phyloP scores from a whole-genome alignment of 129 eudicot genomes.

The Artemisia annua region DNA sequence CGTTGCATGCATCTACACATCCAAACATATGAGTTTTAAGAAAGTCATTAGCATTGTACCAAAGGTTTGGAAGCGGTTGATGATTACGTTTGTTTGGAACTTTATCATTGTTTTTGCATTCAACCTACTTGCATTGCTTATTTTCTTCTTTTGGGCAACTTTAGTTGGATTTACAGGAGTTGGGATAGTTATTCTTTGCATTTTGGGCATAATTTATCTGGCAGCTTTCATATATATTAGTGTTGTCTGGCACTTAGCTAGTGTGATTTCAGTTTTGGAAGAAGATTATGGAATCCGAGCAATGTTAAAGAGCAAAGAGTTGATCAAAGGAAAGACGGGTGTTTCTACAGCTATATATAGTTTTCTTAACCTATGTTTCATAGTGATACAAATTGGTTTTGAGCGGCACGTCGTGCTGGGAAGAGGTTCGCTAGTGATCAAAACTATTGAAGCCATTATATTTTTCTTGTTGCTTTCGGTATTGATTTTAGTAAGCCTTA shows the following conservation, averaged over 20 bases:
- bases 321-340: conserved; percentile 44
- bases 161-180: conserved; percentile 10
- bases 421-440: conserved; percentile 14
- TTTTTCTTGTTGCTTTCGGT: conserved; percentile 31
- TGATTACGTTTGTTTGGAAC: conserved; percentile 55
- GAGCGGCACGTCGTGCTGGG: conserved; percentile 27
- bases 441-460: conserved; percentile 19
- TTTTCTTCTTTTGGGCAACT: conserved; percentile 12
- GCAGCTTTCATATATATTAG: conserved; percentile 36
- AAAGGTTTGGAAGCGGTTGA: conserved; percentile 58
- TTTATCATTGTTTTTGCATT: conserved; percentile 29
- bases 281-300: conserved; percentile 49
- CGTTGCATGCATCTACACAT: conserved; percentile 47
- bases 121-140: conserved; percentile 28
- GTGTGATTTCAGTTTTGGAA: conserved; percentile 56
- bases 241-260: conserved; percentile 50
- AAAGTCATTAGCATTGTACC: conserved; percentile 51
- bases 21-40: conserved; percentile 34
- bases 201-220: conserved; percentile 30
- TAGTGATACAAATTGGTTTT: conserved; percentile 35
- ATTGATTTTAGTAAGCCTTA: conserved; percentile 39
- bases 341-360: conserved; percentile 23
- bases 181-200: conserved; percentile 4
- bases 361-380: conserved; percentile 36
- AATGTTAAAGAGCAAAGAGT: conserved; percentile 48